Evolutionary conservation across 768 basidiomycete genomes (phyloP).

Genomic region (Holtermanniella nyarrowii): DNA sequence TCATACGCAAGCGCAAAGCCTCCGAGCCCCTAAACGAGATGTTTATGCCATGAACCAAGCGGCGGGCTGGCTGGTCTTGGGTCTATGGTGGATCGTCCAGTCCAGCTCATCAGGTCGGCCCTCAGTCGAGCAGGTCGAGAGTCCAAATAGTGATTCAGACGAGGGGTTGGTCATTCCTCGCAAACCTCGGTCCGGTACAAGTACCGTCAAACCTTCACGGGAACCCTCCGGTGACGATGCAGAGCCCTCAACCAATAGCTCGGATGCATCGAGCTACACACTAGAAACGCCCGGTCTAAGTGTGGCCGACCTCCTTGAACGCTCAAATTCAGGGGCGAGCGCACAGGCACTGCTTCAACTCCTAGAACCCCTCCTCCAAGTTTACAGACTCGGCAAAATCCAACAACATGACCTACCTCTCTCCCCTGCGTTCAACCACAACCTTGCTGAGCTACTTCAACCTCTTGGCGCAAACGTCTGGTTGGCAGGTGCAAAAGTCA

Average conservation of each 20-base stretch:
- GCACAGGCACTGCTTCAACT: constrained; percentile 17
- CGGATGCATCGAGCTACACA: background rate
- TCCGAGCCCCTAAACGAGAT: constrained; percentile 14
- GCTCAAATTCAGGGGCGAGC: background rate
- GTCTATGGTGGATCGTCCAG: constrained; percentile 26
- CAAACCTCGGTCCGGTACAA: background rate
- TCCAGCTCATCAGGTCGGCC: no score
- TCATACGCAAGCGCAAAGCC: background rate
- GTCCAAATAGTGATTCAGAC: background rate
- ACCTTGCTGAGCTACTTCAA: constrained; percentile 16
- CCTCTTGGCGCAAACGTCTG: constrained; percentile 15
- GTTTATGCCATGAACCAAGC: constrained; percentile 29
- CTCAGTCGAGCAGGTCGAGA: no score
- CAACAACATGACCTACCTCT: constrained; percentile 20
- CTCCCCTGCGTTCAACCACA: background rate
- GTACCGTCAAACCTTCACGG: no score
- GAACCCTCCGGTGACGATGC: background rate
- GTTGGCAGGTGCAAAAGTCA: background rate
- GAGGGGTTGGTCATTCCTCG: background rate
- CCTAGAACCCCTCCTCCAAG: background rate
- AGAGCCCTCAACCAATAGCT: background rate
- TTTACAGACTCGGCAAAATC: background rate
- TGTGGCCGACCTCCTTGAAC: background rate
- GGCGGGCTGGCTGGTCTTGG: constrained; percentile 28
- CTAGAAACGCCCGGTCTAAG: background rate